phyloP scores from a whole-genome alignment of 2,329 filamentous ascomycete species.

The Aspergillus tubingensis region DNA sequence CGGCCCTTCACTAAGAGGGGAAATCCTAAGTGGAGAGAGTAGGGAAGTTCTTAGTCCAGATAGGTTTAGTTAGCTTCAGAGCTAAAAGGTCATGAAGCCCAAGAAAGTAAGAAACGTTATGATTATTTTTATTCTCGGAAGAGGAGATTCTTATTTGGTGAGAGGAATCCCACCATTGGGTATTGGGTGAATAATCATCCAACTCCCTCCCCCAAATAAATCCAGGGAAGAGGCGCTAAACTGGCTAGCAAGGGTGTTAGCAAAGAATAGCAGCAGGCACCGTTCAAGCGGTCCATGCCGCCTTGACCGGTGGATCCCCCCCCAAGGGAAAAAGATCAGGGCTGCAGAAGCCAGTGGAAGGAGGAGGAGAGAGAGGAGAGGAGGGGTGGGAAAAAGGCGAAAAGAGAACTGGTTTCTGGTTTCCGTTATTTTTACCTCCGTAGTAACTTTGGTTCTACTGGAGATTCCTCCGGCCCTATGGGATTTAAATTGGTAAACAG shows the following conservation, averaged over 20 bases:
- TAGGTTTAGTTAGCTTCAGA: slow-evolving; percentile 14
- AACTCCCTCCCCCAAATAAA: slow-evolving; percentile 10
- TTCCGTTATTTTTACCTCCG: background rate
- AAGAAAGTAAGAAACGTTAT: slow-evolving; percentile 1
- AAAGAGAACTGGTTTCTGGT: background rate
- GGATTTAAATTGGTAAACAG: background rate
- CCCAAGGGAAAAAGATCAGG: slow-evolving; percentile 13
- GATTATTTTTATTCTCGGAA: slow-evolving; percentile 8
- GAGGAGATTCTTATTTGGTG: background rate
- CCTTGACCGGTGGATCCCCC: slow-evolving; percentile 22
- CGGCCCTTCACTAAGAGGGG: slow-evolving; percentile 1
- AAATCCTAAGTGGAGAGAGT: slow-evolving; percentile 10
- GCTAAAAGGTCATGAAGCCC: slow-evolving; percentile 10
- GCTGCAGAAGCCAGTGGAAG: slow-evolving; percentile 9
- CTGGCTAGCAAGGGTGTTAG: slow-evolving; percentile 12
- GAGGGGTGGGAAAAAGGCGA: background rate
- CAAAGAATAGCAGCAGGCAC: slow-evolving; percentile 17
- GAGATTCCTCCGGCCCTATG: background rate
- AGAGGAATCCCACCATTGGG: background rate
- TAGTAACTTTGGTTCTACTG: too few species aligned
- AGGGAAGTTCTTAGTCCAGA: slow-evolving; percentile 16
- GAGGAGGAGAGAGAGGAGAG: background rate
- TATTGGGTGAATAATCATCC: slow-evolving; percentile 3
- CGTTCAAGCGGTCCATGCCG: slow-evolving; percentile 25
- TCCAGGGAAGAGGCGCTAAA: slow-evolving; percentile 12